Base-by-base conservation (phyloP, 768 basidiomycete species). In the Auricularia sp. region DNA sequence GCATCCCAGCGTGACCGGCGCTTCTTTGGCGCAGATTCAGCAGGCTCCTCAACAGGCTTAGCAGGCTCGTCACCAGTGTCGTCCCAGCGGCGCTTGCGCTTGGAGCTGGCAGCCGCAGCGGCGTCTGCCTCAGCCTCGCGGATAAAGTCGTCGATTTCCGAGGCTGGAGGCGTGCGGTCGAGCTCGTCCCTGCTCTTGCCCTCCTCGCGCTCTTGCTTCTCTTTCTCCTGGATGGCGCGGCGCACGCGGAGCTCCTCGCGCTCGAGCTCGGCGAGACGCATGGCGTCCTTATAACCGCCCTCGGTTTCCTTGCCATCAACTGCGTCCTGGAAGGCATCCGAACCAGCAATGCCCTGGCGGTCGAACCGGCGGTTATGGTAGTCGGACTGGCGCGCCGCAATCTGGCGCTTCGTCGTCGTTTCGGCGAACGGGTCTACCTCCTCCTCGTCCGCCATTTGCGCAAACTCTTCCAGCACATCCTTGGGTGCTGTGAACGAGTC, bases 1-100 rank as follows among this genome's bases (percentile, higher is more conserved):
- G 94, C 93, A 75, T 98, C 96, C 96, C 96, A 98, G 61, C 96
- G 83, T 64, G 95, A 98, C 69, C 93, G 87, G 66, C 92, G 88
- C 77, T 96, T 96, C 77, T 92, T 94, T 54, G 92, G 86, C 29
- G 87, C 86, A 64, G 88, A 84, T 34, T 89, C 87, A 5, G 86
- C 86, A 86, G 88, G 90, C 72, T 89, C 86, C 67, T 86, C 88
- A 73, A 89, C 86, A 70, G 89, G 85, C 2, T 78, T 73, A 2
- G 82, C 77, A 11, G 65, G 61, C 67, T 88, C 85, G 8, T 65
- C 62, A 39, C 45, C 66, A 3, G 73, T 66, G 3, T 88, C 81
- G 71, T 94, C 92, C 91, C 92, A 94, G 63, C 90, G 79, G 62
- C 90, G 85, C 74, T 90, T 91, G 67, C 88, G 87, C 72, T 85